Conservation (phyloP, 345 rosid genomes). For the Moringa oleifera region DNA sequence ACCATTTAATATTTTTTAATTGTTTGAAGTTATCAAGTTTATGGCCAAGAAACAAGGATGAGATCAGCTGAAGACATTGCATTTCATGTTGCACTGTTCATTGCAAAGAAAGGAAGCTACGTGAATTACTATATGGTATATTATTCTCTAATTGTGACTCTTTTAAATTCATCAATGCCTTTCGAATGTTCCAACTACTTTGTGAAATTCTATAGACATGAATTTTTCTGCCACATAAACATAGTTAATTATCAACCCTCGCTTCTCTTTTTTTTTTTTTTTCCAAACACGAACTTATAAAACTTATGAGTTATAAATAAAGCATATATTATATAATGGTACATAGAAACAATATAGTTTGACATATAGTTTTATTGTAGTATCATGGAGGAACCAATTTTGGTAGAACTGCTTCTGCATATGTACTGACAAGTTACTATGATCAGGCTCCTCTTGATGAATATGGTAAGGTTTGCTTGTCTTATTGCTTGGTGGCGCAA, state of each 20-base stretch:
- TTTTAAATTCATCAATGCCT: background rate
- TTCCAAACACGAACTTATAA: too few species aligned
- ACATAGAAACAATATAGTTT: background rate
- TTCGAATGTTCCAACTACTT: too few species aligned
- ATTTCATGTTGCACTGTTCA: conserved; percentile 62
- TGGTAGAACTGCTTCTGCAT: conserved; percentile 60
- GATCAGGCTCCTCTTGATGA: conserved; percentile 87
- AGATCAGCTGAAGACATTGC: conserved; percentile 78
- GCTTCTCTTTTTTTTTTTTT: too few species aligned
- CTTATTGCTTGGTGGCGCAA: background rate
- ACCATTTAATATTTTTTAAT: background rate
- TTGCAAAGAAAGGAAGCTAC: conserved; percentile 76
- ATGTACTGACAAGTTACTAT: conserved; percentile 52
- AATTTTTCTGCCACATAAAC: too few species aligned
- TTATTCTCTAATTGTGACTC: background rate
- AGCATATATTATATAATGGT: too few species aligned
- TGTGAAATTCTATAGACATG: too few species aligned
- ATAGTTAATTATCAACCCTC: too few species aligned
- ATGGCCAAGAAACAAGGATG: conserved; percentile 38
- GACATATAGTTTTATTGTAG: conserved; percentile 23
- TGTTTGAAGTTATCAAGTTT: conserved; percentile 49
- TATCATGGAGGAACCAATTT: conserved; percentile 92
- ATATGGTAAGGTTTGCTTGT: conserved; percentile 42
- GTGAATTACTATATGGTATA: conserved; percentile 89
- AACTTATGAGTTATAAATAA: too few species aligned